Evolutionary conservation across 2,329 filamentous ascomycete genomes (phyloP), one percentile per base, ranked within the genome.

Genomic region (Aspergillus nomiae): DNA sequence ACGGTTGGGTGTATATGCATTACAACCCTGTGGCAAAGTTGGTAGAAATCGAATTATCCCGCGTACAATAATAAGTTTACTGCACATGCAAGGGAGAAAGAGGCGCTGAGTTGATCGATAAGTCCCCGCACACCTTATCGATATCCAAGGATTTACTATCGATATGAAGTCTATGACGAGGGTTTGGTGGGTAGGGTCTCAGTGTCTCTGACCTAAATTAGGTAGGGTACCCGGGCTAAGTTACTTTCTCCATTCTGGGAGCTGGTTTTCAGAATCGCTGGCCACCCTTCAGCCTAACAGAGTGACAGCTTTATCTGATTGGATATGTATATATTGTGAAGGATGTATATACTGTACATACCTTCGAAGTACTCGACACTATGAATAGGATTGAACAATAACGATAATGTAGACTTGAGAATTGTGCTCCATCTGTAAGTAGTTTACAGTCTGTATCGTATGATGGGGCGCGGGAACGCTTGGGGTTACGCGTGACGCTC

Each of bases 401-500:
- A 30, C 6, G 7, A 50, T 30, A 19, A 50, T 19, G 46, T 28
- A 14, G 12, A 48, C 16, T 48, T 12, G 45, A 48, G 2, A 14
- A 10, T 12, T 50, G 46, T 30, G 30, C 48, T 51, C 28, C 3
- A 30, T 51, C 24, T 50, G 46, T 50, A 50, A 50, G 26, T 38
- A 34, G 41, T 45, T 61, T 41, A 55, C 34, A 48, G 43, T 51
- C 41, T 30, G 57, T 65, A 60, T 67, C 58, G 59, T 67, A 67
- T 65, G 63, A 69, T 65, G 48, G 56, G 54, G 36, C 38, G 43
- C 57, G 60, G 58, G 53, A 59, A 58, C 53, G 21, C 48, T 61
- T 58, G 60, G 59, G 59, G 60, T 56, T 57, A 73, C 72, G 72
- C 72, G 73, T 74, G 64, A 69, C 60, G 59, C 62, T 61, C 63